Conservation (phyloP, 78 protist genomes). For the slime mould (Dictyostelium discoideum) region dicty_2.7 NC_007090.3:3223001-3223500, state of each 20-base stretch:
- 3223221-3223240: background rate
- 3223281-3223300: background rate
- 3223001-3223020: no score
- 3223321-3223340: background rate
- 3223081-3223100: no score
- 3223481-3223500: constrained; percentile 59
- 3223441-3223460: background rate
- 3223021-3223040: no score
- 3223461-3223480: constrained; percentile 62
- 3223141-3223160: no score
- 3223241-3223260: background rate
- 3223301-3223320: background rate
- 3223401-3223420: constrained; percentile 67
- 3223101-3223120: no score
- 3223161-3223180: no score
- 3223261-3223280: background rate
- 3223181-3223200: background rate
- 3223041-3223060: background rate
- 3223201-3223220: background rate
- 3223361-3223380: background rate
- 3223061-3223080: no score
- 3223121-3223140: no score
- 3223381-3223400: constrained; percentile 47
- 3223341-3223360: background rate
- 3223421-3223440: background rate